A percentile compares a stretch with the other conserved stretches of the same genome.
Conservation (phyloP, 2,329 filamentous ascomycete genomes). For the Phialophora expanda region DNA sequence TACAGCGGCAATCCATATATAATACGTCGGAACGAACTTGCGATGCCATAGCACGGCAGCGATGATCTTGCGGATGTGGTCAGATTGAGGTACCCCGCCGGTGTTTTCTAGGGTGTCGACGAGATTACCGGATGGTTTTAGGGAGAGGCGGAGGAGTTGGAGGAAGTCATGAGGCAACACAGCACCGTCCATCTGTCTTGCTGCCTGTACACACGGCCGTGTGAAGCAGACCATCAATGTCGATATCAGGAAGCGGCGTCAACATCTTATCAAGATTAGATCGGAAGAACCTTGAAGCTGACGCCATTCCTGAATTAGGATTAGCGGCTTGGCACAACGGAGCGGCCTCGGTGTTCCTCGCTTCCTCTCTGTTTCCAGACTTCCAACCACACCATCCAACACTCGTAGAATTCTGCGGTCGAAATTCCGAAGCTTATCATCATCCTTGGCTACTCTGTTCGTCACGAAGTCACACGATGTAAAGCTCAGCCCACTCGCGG, state of each 20-base stretch:
- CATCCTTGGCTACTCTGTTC: neutral
- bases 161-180: slow-evolving; percentile 12
- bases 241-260: neutral
- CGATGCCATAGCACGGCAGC: slow-evolving; percentile 33
- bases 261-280: slow-evolving; percentile 22
- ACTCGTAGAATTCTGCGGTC: neutral
- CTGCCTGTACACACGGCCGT: neutral
- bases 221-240: neutral
- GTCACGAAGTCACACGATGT: neutral
- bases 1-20: slow-evolving; percentile 23
- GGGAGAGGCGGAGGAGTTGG: slow-evolving; percentile 8
- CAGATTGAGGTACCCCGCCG: slow-evolving; percentile 7
- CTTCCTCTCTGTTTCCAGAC: neutral
- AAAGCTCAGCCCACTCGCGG: neutral
- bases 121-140: slow-evolving; percentile 16
- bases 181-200: slow-evolving; percentile 14
- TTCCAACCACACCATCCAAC: neutral
- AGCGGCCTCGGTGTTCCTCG: neutral
- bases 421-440: neutral
- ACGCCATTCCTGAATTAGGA: neutral
- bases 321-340: slow-evolving; percentile 1
- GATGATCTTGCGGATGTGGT: slow-evolving; percentile 33
- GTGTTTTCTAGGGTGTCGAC: slow-evolving; percentile 25
- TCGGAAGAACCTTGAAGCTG: slow-evolving; percentile 1
- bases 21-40: slow-evolving; percentile 36